phyloP scores from a whole-genome alignment of 2,329 filamentous ascomycete genomes.

The Penicillium glabrum region DNA sequence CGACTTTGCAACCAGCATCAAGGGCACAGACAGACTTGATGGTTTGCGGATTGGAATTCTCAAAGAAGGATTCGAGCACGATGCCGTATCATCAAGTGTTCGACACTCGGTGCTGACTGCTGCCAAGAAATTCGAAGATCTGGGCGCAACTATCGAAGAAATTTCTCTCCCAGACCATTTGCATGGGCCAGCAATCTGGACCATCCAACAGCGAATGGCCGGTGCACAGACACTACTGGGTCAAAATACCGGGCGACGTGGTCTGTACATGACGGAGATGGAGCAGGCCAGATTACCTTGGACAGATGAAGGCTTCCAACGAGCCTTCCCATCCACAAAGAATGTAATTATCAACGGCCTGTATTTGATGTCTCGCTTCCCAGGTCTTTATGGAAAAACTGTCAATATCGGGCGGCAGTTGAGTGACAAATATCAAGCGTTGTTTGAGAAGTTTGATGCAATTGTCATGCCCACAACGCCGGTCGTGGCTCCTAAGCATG shows the following conservation, averaged over 20 bases:
- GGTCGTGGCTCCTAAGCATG: constrained; percentile 27
- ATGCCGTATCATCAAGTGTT: constrained; percentile 42
- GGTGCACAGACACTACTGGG: constrained; percentile 45
- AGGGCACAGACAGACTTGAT: constrained; percentile 11
- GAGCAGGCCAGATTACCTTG: constrained; percentile 50
- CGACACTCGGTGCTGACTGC: constrained; percentile 45
- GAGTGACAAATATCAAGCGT: constrained; percentile 38
- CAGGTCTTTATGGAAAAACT: constrained; percentile 42
- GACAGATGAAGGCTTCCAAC: constrained; percentile 51
- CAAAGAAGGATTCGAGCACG: constrained; percentile 46
- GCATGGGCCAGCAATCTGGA: constrained; percentile 51
- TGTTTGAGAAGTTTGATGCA: constrained; percentile 43
- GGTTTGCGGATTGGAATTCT: constrained; percentile 43
- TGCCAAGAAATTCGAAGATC: constrained; percentile 38
- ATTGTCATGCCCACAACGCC: constrained; percentile 42
- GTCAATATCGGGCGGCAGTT: constrained; percentile 42
- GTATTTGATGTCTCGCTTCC: constrained; percentile 40
- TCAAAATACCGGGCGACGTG: constrained; percentile 49
- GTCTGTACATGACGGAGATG: constrained; percentile 52
- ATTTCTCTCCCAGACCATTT: constrained; percentile 52
- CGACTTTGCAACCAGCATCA: constrained; percentile 12
- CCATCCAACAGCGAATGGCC: constrained; percentile 39
- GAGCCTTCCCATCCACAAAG: constrained; percentile 48
- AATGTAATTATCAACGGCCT: constrained; percentile 42
- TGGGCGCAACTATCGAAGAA: constrained; percentile 53